Conservation (phyloP, 495 filamentous ascomycete genomes). For the Aspergillus ostianus region DNA sequence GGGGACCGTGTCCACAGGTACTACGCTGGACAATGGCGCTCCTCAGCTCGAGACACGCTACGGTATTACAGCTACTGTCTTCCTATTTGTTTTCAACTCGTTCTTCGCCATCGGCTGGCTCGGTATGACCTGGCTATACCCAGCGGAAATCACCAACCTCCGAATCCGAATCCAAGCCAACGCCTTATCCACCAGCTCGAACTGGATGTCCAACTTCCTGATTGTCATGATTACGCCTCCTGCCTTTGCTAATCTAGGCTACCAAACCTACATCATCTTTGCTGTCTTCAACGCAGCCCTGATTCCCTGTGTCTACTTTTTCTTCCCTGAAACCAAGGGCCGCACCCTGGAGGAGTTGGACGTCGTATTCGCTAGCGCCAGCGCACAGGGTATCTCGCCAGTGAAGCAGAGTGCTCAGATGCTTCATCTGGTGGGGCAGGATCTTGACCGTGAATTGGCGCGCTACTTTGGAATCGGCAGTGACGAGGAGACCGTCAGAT, state of each 20-base stretch:
- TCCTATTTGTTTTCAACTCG: conserved; percentile 29
- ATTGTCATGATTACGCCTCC: conserved; percentile 51
- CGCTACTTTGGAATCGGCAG: conserved; percentile 3
- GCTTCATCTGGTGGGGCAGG: not conserved
- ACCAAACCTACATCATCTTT: conserved; percentile 50
- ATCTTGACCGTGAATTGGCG: not conserved
- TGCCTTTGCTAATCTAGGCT: conserved; percentile 44
- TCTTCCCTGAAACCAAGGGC: conserved; percentile 46
- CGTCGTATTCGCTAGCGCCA: conserved; percentile 36
- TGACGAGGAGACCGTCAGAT: conserved; percentile 4
- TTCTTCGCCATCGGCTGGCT: conserved; percentile 28
- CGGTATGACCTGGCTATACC: conserved; percentile 29
- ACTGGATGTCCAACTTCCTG: conserved; percentile 36
- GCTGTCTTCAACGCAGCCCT: conserved; percentile 37
- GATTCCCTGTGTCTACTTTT: conserved; percentile 36
- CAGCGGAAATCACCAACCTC: conserved; percentile 26
- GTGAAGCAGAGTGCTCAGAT: conserved; percentile 7
- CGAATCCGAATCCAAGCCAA: conserved; percentile 22
- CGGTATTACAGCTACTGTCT: conserved; percentile 19
- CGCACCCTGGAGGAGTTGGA: conserved; percentile 49
- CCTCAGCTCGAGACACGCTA: conserved; percentile 3
- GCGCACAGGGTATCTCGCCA: conserved; percentile 2
- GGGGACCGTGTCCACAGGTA: conserved; percentile 4
- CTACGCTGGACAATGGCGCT: conserved; percentile 1
- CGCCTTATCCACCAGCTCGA: conserved; percentile 16